These are phyloP conservation scores for Musa schizocarpa DNA, from an alignment of 176 grass and related monocot genomes.

Conservation along the genomic window DNA sequence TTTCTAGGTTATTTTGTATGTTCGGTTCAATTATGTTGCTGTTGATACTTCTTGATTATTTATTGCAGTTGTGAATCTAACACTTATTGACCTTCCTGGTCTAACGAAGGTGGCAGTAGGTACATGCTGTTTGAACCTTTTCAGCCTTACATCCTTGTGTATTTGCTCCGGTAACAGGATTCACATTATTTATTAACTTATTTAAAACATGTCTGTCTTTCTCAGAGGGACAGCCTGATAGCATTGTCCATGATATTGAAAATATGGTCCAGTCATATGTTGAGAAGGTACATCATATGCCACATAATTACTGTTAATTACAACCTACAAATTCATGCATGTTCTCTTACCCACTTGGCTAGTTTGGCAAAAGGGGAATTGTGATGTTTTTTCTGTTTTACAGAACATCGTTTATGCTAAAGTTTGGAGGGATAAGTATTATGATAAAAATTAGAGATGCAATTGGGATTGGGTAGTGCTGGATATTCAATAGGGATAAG, in stretches of 20 bases:
- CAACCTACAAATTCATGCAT: neutral
- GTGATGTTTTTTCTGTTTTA: no score
- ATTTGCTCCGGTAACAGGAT: neutral
- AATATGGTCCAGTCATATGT: constrained; percentile 71
- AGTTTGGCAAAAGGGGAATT: neutral
- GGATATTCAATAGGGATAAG: no score
- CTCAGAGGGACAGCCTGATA: constrained; percentile 84
- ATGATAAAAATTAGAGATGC: no score
- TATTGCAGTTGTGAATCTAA: constrained; percentile 86
- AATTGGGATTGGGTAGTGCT: no score
- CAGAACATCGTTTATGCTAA: no score
- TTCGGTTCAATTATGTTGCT: no score
- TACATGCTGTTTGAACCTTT: constrained; percentile 17
- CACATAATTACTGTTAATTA: no score
- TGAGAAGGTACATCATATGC: constrained; percentile 50
- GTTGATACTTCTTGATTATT: neutral
- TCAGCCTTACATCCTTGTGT: neutral
- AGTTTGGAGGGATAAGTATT: no score
- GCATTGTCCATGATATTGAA: constrained; percentile 80
- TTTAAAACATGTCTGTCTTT: constrained; percentile 27
- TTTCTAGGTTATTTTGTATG: no score
- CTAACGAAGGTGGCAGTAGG: constrained; percentile 86
- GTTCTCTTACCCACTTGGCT: neutral
- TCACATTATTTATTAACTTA: neutral
- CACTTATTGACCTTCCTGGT: constrained; percentile 84